These are phyloP conservation scores for Botrytis galanthina DNA, from an alignment of 2,329 filamentous ascomycete genomes.

Conservation along the genomic window DNA sequence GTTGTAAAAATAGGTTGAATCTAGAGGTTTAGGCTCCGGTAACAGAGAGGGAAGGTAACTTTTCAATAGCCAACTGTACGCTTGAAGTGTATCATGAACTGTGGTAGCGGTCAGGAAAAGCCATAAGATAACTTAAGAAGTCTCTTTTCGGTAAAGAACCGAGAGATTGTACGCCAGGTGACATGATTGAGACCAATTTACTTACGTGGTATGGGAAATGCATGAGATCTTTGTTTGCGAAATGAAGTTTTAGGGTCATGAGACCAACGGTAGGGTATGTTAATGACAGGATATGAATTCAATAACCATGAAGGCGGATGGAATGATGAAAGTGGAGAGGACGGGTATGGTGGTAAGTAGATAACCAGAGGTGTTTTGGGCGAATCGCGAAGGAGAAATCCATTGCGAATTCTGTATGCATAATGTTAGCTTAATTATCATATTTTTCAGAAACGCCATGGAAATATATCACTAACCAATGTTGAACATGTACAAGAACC, in stretches of 20 bases:
- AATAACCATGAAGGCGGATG: slow-evolving; percentile 41
- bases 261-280: slow-evolving; percentile 60
- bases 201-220: slow-evolving; percentile 19
- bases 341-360: slow-evolving; percentile 53
- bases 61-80: slow-evolving; percentile 43
- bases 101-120: slow-evolving; percentile 47
- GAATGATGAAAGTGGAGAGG: slow-evolving; percentile 39
- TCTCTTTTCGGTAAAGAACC: background rate
- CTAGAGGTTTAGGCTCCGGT: background rate
- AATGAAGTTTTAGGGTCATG: slow-evolving; percentile 23
- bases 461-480: slow-evolving; percentile 13
- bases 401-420: slow-evolving; percentile 32
- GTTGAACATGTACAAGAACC: background rate
- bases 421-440: slow-evolving; percentile 23
- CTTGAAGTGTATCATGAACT: slow-evolving; percentile 54
- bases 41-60: slow-evolving; percentile 25
- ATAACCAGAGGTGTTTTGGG: slow-evolving; percentile 49
- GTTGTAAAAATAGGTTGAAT: background rate
- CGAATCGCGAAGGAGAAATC: slow-evolving; percentile 26
- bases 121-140: background rate
- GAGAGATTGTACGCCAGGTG: background rate
- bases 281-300: slow-evolving; percentile 45
- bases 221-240: background rate
- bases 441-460: background rate
- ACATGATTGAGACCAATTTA: background rate